Conservation (phyloP, 1,284 basidiomycete species). For the Hymenochaete sp. region DNA sequence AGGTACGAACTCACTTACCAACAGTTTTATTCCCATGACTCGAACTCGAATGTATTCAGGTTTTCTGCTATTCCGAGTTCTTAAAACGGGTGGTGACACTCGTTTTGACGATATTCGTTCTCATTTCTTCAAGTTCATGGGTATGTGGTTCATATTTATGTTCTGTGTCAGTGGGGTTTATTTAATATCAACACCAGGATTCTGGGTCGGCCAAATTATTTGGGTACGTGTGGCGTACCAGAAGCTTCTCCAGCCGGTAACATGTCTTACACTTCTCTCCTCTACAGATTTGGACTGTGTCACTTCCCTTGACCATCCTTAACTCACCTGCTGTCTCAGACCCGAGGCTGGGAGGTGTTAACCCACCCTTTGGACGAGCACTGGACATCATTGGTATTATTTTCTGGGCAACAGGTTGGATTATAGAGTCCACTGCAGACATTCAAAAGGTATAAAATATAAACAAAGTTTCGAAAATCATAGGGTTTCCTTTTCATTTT, state of each 20-base stretch:
- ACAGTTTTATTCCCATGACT: not conserved
- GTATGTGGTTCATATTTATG: slow-evolving; percentile 24
- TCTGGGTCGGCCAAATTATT: slow-evolving; percentile 48
- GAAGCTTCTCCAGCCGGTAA: too few species aligned
- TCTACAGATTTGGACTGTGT: slow-evolving; percentile 58
- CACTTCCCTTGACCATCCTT: slow-evolving; percentile 54
- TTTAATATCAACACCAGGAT: slow-evolving; percentile 27
- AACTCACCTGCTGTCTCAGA: slow-evolving; percentile 62
- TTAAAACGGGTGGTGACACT: slow-evolving; percentile 56
- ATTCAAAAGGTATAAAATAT: slow-evolving; percentile 45
- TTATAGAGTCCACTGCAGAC: slow-evolving; percentile 55
- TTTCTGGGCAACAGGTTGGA: slow-evolving; percentile 55
- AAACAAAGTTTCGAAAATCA: not conserved
- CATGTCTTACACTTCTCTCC: too few species aligned
- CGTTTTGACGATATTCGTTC: slow-evolving; percentile 61
- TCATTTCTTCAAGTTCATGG: slow-evolving; percentile 60
- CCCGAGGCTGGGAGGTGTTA: slow-evolving; percentile 32
- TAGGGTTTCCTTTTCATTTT: not conserved
- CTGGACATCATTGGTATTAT: slow-evolving; percentile 64
- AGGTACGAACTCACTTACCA: slow-evolving; percentile 25
- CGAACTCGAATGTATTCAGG: slow-evolving; percentile 27
- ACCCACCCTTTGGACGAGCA: slow-evolving; percentile 51
- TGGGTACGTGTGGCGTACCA: slow-evolving; percentile 41
- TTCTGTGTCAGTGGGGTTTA: slow-evolving; percentile 1
- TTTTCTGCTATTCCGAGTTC: slow-evolving; percentile 57